These are phyloP conservation scores for Apocynum venetum DNA, from an alignment of 257 asterid genomes.

Conservation along the genomic window DNA sequence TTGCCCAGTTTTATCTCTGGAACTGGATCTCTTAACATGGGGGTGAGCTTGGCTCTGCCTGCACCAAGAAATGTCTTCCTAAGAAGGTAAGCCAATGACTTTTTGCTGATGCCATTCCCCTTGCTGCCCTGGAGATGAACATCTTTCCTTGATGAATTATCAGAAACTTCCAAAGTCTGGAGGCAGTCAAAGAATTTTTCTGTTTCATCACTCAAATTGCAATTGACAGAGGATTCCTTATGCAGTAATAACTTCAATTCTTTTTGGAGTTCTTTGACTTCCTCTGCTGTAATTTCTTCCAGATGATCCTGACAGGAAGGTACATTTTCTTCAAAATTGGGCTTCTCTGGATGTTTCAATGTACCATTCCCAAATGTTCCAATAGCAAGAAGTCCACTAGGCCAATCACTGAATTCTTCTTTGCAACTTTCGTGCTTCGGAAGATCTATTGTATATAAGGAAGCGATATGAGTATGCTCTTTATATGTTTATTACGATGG, in stretches of 20 bases:
- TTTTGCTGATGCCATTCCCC: slow-evolving; percentile 39
- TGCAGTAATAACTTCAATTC: slow-evolving; percentile 27
- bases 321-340: slow-evolving; percentile 14
- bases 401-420: slow-evolving; percentile 81
- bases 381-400: slow-evolving; percentile 60
- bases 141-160: slow-evolving; percentile 15
- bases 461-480: not conserved
- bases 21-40: slow-evolving; percentile 39
- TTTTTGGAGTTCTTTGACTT: slow-evolving; percentile 32
- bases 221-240: slow-evolving; percentile 15
- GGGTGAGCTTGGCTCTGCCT: slow-evolving; percentile 33
- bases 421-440: slow-evolving; percentile 31
- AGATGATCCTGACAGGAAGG: slow-evolving; percentile 16
- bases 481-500: too few relatives aligned
- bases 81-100: slow-evolving; percentile 49
- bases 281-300: slow-evolving; percentile 23
- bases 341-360: slow-evolving; percentile 22
- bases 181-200: slow-evolving; percentile 39
- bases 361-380: slow-evolving; percentile 71
- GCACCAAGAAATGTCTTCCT: slow-evolving; percentile 53
- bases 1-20: slow-evolving; percentile 44
- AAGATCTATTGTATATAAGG: slow-evolving; percentile 16
- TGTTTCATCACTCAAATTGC: slow-evolving; percentile 24
- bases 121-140: slow-evolving; percentile 22
- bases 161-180: slow-evolving; percentile 16